Evolutionary conservation across 306 rosid species (phyloP).

Genomic region (Mimosa pudica): DNA sequence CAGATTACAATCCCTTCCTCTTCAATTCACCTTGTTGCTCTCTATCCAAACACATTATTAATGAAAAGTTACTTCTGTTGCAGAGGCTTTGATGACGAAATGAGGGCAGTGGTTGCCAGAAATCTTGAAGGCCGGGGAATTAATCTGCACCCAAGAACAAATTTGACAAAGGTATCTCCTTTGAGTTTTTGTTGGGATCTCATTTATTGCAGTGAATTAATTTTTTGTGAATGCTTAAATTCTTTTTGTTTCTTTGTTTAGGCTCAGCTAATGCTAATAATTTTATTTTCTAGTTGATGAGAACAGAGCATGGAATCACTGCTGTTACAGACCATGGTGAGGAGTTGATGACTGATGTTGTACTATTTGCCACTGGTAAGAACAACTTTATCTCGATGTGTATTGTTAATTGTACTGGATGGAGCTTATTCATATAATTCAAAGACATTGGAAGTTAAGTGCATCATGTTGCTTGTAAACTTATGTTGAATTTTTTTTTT

Average conservation of each 20-base stretch:
- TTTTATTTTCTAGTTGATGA: constrained; percentile 59
- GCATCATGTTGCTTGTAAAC: neutral
- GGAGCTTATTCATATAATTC: neutral
- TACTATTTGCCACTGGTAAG: constrained; percentile 93
- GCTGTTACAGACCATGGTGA: constrained; percentile 91
- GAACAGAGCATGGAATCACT: constrained; percentile 81
- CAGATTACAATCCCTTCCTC: neutral
- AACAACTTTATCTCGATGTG: constrained; percentile 9
- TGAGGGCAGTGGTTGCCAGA: constrained; percentile 95
- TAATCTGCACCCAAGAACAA: constrained; percentile 80
- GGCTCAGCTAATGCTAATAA: constrained; percentile 26
- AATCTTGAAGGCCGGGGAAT: constrained; percentile 94
- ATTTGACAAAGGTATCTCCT: constrained; percentile 64
- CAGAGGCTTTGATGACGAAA: constrained; percentile 99
- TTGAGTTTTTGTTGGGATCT: constrained; percentile 11
- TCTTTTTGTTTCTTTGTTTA: constrained; percentile 24
- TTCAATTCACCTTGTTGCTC: neutral
- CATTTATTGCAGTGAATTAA: constrained; percentile 6
- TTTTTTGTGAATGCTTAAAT: neutral
- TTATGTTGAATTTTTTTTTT: neutral
- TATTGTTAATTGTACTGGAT: neutral
- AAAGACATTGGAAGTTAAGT: neutral
- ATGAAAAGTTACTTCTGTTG: constrained; percentile 26
- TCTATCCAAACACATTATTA: neutral
- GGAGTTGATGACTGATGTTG: constrained; percentile 86